Conservation (phyloP, 164 flowering plant species). For the Piper longum region DNA sequence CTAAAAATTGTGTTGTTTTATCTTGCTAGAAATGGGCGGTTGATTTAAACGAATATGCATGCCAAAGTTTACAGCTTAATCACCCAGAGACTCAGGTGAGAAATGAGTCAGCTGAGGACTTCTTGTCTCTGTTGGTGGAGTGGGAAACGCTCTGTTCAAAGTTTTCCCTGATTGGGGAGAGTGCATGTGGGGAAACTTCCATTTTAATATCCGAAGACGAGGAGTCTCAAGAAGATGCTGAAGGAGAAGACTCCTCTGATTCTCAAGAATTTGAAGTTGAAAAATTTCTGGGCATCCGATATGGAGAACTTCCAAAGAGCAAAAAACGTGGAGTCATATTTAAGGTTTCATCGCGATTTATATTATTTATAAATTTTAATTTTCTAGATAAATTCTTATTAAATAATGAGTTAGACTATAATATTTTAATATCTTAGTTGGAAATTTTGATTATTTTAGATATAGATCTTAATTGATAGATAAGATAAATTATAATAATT, state of each 20-base stretch:
- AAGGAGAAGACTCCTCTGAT: neutral
- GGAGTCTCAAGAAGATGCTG: slow-evolving; percentile 9
- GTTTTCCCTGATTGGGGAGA: slow-evolving; percentile 18
- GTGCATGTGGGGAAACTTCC: neutral
- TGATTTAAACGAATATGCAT: slow-evolving; percentile 60
- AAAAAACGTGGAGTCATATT: slow-evolving; percentile 28
- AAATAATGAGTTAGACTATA: neutral
- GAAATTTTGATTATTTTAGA: too few relatives aligned
- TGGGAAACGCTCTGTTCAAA: slow-evolving; percentile 51
- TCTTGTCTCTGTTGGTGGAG: slow-evolving; percentile 36
- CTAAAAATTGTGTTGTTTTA: neutral
- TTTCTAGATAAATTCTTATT: neutral
- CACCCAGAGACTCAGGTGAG: slow-evolving; percentile 93
- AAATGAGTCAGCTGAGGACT: slow-evolving; percentile 62
- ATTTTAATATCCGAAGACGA: slow-evolving; percentile 6
- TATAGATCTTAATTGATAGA: too few relatives aligned
- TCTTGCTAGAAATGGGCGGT: slow-evolving; percentile 77
- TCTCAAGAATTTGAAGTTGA: slow-evolving; percentile 53
- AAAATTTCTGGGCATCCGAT: slow-evolving; percentile 37
- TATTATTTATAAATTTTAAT: too few relatives aligned
- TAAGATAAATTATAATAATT: neutral
- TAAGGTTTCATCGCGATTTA: slow-evolving; percentile 29
- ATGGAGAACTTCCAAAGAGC: slow-evolving; percentile 41
- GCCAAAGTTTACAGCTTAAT: slow-evolving; percentile 46
- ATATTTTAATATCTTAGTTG: neutral